Evolutionary conservation across 768 basidiomycete species (phyloP), one percentile per base, ranked within the genome.

Genomic region (Atractiella rhizophila): DNA sequence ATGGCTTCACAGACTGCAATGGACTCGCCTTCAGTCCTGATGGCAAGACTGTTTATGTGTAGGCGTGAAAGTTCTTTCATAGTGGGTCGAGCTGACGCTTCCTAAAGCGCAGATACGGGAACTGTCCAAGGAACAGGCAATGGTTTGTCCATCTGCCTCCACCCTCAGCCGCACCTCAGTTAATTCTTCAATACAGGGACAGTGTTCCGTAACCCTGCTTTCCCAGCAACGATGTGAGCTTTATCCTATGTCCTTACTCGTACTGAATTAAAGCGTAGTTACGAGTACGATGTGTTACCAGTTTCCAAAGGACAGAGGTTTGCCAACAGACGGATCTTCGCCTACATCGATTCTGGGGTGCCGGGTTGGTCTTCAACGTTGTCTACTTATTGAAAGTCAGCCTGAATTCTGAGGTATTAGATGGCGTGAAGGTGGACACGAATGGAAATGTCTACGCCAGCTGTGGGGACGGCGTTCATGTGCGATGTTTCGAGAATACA

Each of bases 401-500:
- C 21, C n/a, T 34, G 18, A 18, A 6, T 7, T 18, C 11, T 11
- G 11, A 30, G 1, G 57, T 70, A 27, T 67, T 73, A 5, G 73
- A 76, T 44, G 74, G 75, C 12, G 53, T 75, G 4, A 68, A 71
- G 49, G 61, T 75, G 2, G 75, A 78, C 49, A 59, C 59, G 4
- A 55, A 63, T 0, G 71, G 71, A 1, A 75, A 76, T 45, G 66
- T 76, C 0, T 77, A 69, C 51, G 61, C 70, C 2, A 70, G 69
- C 2, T 68, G 68, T 43, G 71, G 68, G 15, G 74, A 76, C 44
- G 74, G 73, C 27, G 65, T 68, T 1, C 68, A 75, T 24, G 72
- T 70, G 29, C 11, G 29, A 11, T 16, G n/a, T n/a, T n/a, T n/a
- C n/a, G n/a, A n/a, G n/a, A n/a, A 30, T 30, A 30, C 29, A 30